These are phyloP conservation scores for Noccaea bulbosa DNA, from an alignment of 345 rosid species.

Conservation along the genomic window DNA sequence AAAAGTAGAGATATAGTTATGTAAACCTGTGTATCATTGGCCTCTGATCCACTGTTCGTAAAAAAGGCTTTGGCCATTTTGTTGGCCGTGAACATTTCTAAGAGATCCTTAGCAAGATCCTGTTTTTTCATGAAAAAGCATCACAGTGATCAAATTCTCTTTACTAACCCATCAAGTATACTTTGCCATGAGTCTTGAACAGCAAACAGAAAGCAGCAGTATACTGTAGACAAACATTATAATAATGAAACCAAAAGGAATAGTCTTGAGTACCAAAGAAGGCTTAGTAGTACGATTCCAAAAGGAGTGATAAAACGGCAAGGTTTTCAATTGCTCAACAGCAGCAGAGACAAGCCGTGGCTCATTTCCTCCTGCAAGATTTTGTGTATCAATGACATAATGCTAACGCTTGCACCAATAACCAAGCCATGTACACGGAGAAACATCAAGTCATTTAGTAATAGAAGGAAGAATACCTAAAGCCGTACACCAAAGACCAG, in stretches of 20 bases:
- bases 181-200: neutral
- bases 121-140: conserved; percentile 42
- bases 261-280: conserved; percentile 63
- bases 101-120: conserved; percentile 95
- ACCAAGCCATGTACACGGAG: neutral
- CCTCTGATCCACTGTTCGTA: conserved; percentile 96
- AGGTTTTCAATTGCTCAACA: conserved; percentile 62
- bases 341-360: conserved; percentile 92
- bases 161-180: conserved; percentile 4
- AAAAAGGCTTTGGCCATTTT: conserved; percentile 93
- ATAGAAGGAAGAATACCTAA: conserved; percentile 52
- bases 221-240: neutral
- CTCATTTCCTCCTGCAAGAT: conserved; percentile 83
- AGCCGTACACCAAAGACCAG: conserved; percentile 98
- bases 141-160: conserved; percentile 21
- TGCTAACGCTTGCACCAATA: conserved; percentile 1
- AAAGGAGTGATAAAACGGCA: conserved; percentile 97
- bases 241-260: conserved; percentile 2
- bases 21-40: conserved; percentile 92
- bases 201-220: neutral
- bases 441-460: conserved; percentile 14
- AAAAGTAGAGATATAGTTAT: conserved; percentile 7
- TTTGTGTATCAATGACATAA: conserved; percentile 19
- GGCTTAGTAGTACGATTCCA: conserved; percentile 98
- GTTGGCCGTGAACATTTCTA: conserved; percentile 76